Evolutionary conservation across 2,329 filamentous ascomycete genomes (phyloP), one percentile per base, ranked within the genome.

Genomic region (Trichoderma sp.): DNA sequence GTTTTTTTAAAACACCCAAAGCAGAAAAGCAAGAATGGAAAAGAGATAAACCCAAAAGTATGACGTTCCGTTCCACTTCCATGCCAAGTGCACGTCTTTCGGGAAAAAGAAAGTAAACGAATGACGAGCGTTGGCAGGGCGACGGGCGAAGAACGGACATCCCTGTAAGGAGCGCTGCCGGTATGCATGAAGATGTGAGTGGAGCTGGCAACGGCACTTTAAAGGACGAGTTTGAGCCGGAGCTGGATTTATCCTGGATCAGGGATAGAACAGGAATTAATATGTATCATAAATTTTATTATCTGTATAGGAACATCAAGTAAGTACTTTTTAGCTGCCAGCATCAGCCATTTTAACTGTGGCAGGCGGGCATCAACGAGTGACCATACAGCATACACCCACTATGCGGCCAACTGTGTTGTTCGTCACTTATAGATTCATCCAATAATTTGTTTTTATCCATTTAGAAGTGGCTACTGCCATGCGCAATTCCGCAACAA

Each of bases 81-180:
- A 53, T 29, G 40, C 52, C 16, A 33, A 11, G 21, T 49, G 11
- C 14, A 43, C 8, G 24, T 47, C 16, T 31, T 7, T 1, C 16
- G 49, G 67, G 53, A 59, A 40, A 52, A 33, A 62, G 27, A 40
- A 61, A 62, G 49, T 55, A 68, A 59, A 66, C 62, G 61, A 56
- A 63, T 53, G 60, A 57, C 65, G 55, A 47, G 49, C 64, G 64
- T 67, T 67, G 64, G 64, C 64, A 29, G 43, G 55, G 64, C 29
- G 47, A 67, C 64, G 21, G 40, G 5, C 21, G 7, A n/a, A 19
- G 40, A 43, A 19, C 27, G 16, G 16, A 27, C 29, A 52, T 31
- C 55, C 56, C 40, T 59, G 64, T 31, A 31, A 16, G 29, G 29
- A n/a, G 16, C 19, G 16, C 19, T 10, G 6, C 35, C 35, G 55